Base-by-base conservation (phyloP, 2,329 filamentous ascomycete genomes). In the Nothophaeocryptopus gaeumannii region DNA sequence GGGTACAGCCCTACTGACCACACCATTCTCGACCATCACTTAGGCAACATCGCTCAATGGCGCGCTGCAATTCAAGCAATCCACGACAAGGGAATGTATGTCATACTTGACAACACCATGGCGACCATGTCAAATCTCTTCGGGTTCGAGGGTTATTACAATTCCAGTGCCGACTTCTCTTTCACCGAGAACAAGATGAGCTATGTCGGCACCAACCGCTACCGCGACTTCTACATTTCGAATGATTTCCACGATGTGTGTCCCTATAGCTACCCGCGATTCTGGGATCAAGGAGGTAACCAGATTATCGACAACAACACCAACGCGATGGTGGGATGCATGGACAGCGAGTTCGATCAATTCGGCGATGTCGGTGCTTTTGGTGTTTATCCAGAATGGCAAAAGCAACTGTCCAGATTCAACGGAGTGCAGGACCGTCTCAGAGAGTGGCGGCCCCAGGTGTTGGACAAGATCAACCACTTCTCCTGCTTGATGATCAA, bases 361-460 rank as follows among this genome's bases (percentile, higher is more conserved):
- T 85, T 81, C 55, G 82, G 82, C 45, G 81, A 85, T 56, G 78
- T 78, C 16, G 79, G 81, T 62, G 81, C 81, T 35, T 84, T 84
- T 58, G 82, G 82, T 55, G 76, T 81, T 11, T 83, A 78, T 50
- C 78, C 80, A 0, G 80, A 84, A 60, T 85, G 79, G 78, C 70
- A 83, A 59, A 78, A 80, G 62, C 79, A 85, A 63, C 72, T 85
- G 36, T 76, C 80, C 14, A 85, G 85, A 58, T 86, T 85, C 66
- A 81, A 81, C 40, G 82, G 78, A 36, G 82, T 85, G 1, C 83
- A 86, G 66, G 83, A 86, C 65, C 81, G 83, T 61, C 71, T 86
- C 2, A 76, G 83, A 45, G 82, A 84, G 58, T 86, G 83, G 83
- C 61, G 76, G 20, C 78, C 79, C 2, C 75, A 76, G 10, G 82